Evolutionary conservation across 176 grass and related monocot genomes (phyloP).

Genomic region (Hordeum vulgare): MorexV3_pseudomolecules_assembly NC_058524.1:8140040-8140539

Average conservation of each 20-base stretch:
- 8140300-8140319: slow-evolving; percentile 85
- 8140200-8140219: not conserved
- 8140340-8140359: not conserved
- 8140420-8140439: not conserved
- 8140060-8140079: no score
- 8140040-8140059: no score
- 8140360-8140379: slow-evolving; percentile 31
- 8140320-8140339: slow-evolving; percentile 86
- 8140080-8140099: no score
- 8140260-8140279: slow-evolving; percentile 53
- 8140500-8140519: not conserved
- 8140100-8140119: no score
- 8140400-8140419: slow-evolving; percentile 12
- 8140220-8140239: not conserved
- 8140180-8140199: not conserved
- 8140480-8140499: not conserved
- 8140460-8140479: not conserved
- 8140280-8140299: slow-evolving; percentile 80
- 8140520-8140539: not conserved
- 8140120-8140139: no score
- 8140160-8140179: not conserved
- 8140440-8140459: no score
- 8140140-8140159: no score
- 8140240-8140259: not conserved
- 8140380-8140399: slow-evolving; percentile 68